A percentile compares a stretch with the other conserved stretches of the same genome.
phyloP scores from a whole-genome alignment of 495 filamentous ascomycete genomes.

The Aeminium ludgeri region DNA sequence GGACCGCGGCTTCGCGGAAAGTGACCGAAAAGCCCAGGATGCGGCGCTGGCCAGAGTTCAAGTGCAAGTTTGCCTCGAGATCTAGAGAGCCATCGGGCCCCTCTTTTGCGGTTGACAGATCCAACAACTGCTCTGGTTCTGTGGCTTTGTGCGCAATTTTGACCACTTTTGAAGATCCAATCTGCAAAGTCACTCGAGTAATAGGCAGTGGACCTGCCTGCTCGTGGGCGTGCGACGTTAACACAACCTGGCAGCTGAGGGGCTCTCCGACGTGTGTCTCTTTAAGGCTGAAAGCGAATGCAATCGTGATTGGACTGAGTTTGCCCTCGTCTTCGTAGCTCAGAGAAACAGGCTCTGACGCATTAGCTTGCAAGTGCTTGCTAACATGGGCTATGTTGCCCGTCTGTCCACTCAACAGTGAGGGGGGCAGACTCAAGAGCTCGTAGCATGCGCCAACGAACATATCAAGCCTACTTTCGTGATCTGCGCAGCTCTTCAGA shows the following conservation, averaged over 20 bases:
- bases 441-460: constrained; percentile 75
- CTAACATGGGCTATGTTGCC: no score
- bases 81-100: constrained; percentile 20
- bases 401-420: no score
- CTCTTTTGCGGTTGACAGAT: background rate
- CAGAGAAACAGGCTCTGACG: constrained; percentile 1
- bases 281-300: constrained; percentile 53
- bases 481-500: constrained; percentile 54
- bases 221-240: constrained; percentile 51
- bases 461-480: constrained; percentile 43
- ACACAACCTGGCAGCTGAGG: constrained; percentile 50
- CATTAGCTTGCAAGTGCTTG: no score
- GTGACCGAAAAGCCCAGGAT: constrained; percentile 55
- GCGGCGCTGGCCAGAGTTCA: constrained; percentile 50
- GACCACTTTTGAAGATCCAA: constrained; percentile 19
- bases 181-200: constrained; percentile 33
- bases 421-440: constrained; percentile 34
- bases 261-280: constrained; percentile 76
- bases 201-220: constrained; percentile 48
- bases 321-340: background rate
- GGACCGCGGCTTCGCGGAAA: constrained; percentile 66
- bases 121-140: background rate
- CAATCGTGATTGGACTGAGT: constrained; percentile 37
- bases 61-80: constrained; percentile 47
- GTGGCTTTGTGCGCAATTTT: constrained; percentile 13